Conservation (phyloP, 139 green algal species). For the Picochlorum sp. region DNA sequence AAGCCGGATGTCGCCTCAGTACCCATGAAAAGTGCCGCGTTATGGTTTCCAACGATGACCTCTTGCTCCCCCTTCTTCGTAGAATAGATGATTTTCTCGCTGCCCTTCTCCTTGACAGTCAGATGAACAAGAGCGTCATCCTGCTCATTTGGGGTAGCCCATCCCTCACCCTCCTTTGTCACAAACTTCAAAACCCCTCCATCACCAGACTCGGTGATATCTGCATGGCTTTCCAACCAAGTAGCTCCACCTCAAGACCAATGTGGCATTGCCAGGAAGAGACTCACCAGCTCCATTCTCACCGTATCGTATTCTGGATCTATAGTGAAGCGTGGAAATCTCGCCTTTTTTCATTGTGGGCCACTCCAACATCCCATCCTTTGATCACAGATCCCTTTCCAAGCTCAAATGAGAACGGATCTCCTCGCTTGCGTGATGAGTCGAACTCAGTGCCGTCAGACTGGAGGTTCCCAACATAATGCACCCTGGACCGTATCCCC, state of each 20-base stretch:
- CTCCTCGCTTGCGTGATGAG: conserved; percentile 64
- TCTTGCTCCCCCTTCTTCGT: too few relatives aligned
- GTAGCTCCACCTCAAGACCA: conserved; percentile 85
- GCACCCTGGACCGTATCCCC: conserved; percentile 83
- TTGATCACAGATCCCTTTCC: conserved; percentile 87
- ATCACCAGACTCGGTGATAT: conserved; percentile 55
- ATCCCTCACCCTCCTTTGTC: conserved; percentile 41
- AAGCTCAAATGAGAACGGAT: conserved; percentile 84
- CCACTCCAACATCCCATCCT: conserved; percentile 89
- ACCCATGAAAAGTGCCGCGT: conserved; percentile 40
- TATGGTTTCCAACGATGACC: too few relatives aligned
- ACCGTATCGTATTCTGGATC: conserved; percentile 87
- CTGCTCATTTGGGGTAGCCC: conserved; percentile 40
- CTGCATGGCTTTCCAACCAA: conserved; percentile 80
- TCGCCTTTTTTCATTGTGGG: conserved; percentile 92
- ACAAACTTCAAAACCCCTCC: conserved; percentile 72
- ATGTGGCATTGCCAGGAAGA: conserved; percentile 82
- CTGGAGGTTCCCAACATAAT: conserved; percentile 91
- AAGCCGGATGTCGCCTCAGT: conserved; percentile 11
- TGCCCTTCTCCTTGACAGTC: conserved; percentile 17
- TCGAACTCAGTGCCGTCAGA: conserved; percentile 91
- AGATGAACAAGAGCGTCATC: conserved; percentile 62
- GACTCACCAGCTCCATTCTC: conserved; percentile 66
- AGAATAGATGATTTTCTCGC: too few relatives aligned
- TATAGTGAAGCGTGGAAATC: conserved; percentile 21